These are phyloP conservation scores for Lentinula lateritia DNA, from an alignment of 768 basidiomycete species.

Conservation along the genomic window DNA sequence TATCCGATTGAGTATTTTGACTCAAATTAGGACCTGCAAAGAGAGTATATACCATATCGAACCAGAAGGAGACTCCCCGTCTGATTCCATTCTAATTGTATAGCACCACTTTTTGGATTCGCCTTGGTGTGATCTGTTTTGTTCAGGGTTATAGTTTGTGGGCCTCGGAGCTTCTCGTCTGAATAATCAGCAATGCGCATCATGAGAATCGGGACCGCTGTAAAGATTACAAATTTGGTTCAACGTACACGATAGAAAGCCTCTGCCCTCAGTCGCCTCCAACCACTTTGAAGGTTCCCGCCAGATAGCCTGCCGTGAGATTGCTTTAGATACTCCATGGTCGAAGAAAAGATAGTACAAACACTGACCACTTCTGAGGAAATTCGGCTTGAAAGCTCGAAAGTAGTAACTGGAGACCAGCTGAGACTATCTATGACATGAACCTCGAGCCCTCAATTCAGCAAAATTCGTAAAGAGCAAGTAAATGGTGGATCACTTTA, in stretches of 20 bases:
- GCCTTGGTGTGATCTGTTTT: slow-evolving; percentile 57
- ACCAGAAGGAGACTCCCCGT: slow-evolving; percentile 69
- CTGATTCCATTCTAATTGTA: slow-evolving; percentile 78
- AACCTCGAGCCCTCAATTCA: slow-evolving; percentile 37
- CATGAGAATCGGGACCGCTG: neutral
- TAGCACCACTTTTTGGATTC: slow-evolving; percentile 59
- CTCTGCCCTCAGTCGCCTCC: slow-evolving; percentile 75
- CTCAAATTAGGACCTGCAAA: neutral
- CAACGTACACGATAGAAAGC: slow-evolving; percentile 77
- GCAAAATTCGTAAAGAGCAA: neutral
- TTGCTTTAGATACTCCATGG: slow-evolving; percentile 2
- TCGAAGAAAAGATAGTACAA: neutral
- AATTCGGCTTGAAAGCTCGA: slow-evolving; percentile 59
- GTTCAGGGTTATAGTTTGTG: slow-evolving; percentile 43
- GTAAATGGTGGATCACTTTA: slow-evolving; percentile 42
- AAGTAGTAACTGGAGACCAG: slow-evolving; percentile 62
- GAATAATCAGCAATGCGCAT: neutral
- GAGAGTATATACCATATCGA: slow-evolving; percentile 55
- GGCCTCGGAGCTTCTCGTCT: slow-evolving; percentile 65
- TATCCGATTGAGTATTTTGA: slow-evolving; percentile 4
- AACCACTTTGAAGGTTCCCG: slow-evolving; percentile 83
- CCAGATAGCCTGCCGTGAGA: slow-evolving; percentile 61
- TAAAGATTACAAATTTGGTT: neutral
- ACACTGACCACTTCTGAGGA: slow-evolving; percentile 48
- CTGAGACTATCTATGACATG: slow-evolving; percentile 70